Evolutionary conservation across 345 rosid genomes (phyloP).

Genomic region (Chamaenerion angustifolium): DNA sequence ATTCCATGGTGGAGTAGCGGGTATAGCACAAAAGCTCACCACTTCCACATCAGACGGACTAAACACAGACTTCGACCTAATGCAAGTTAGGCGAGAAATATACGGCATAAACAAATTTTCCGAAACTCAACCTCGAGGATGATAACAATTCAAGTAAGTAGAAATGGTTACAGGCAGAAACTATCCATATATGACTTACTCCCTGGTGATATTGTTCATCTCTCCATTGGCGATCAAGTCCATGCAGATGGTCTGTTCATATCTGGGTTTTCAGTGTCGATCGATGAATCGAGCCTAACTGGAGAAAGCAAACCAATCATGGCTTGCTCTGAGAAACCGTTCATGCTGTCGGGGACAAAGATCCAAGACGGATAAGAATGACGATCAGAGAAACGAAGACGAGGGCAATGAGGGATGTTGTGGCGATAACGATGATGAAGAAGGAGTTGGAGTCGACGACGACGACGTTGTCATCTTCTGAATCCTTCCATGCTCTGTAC

Average conservation of each 20-base stretch:
- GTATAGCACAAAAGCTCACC: slow-evolving; percentile 49
- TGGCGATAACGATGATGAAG: too few relatives aligned
- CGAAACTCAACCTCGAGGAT: slow-evolving; percentile 43
- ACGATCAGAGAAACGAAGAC: too few relatives aligned
- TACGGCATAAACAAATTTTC: slow-evolving; percentile 82
- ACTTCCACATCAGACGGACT: too few relatives aligned
- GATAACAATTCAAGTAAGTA: slow-evolving; percentile 69
- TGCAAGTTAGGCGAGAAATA: too few relatives aligned
- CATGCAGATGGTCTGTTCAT: slow-evolving; percentile 89
- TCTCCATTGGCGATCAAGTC: slow-evolving; percentile 81
- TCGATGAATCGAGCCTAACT: slow-evolving; percentile 80
- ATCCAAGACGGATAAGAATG: too few relatives aligned
- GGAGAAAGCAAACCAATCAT: slow-evolving; percentile 87
- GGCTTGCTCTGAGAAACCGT: slow-evolving; percentile 57
- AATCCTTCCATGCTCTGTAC: too few relatives aligned
- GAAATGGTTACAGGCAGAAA: slow-evolving; percentile 76
- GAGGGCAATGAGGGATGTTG: too few relatives aligned
- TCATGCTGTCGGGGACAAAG: slow-evolving; percentile 87
- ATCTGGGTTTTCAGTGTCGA: slow-evolving; percentile 71
- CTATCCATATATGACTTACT: slow-evolving; percentile 73
- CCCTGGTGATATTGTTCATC: slow-evolving; percentile 87
- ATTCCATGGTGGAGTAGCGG: slow-evolving; percentile 60
- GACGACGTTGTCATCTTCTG: too few relatives aligned
- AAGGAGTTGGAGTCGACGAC: too few relatives aligned
- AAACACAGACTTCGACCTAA: too few relatives aligned